Evolutionary conservation across 2,329 filamentous ascomycete species (phyloP), one percentile per base, ranked within the genome.

Genomic region (Exophiala xenobiotica): DNA sequence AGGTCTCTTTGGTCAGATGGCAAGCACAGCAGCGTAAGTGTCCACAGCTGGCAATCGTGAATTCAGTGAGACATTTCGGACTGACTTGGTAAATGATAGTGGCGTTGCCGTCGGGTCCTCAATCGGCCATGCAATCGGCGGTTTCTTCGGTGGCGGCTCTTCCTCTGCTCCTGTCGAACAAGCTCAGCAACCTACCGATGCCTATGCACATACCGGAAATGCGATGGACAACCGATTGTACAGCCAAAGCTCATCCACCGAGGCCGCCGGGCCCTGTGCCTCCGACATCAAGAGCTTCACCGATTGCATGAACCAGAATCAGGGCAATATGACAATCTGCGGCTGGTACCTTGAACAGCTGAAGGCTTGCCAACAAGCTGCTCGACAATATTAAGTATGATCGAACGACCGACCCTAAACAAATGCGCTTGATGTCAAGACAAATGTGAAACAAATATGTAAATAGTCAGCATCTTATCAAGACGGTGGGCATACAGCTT

Each of bases 291-390:
- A 85, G 73, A 83, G 81, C 74, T 97, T 99, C 80, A 91, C 90
- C 66, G 87, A 86, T 77, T 99, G 93, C 80, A 87, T 99, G 86
- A 91, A 97, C 72, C 88, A 97, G 68, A 87, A 99, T 73, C 78
- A 84, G 68, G 93, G 93, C 63, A 90, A 93, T 75, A 84, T 99
- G 86, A 86, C 87, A 68, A 95, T 96, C 68, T 99, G 93, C 77
- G 87, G 88, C 62, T 99, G 92, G 91, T 99, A 99, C 73, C 77
- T 99, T 65, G 93, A 99, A 72, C 92, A 99, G 81, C 79, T 99
- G 73, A 92, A 91, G 80, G 87, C 88, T 50, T 92, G 88, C 79
- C 88, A 92, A 78, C 75, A 81, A 60, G 87, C 88, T 63, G 85
- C 88, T 49, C 82, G 78, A 72, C 82, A 77, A 64, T 88, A 89